A percentile compares a stretch with the other conserved stretches of the same genome.
Conservation (phyloP, 768 basidiomycete genomes). For the Fistulinella prunicolor region DNA sequence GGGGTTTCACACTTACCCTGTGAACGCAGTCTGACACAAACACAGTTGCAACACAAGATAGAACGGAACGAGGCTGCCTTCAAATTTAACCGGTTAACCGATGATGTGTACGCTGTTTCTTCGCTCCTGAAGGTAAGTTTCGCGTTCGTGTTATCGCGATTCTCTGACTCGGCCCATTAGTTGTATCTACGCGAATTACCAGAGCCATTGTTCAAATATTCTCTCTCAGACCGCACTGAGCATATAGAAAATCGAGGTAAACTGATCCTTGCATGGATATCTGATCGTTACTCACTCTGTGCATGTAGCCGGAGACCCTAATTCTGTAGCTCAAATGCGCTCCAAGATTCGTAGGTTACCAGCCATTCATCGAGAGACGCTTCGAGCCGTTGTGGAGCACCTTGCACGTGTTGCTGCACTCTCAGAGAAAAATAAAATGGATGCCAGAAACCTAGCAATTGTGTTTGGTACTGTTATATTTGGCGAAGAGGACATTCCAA, state of each 20-base stretch:
- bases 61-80: slow-evolving; percentile 81
- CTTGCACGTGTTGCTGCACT: slow-evolving; percentile 66
- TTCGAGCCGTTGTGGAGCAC: slow-evolving; percentile 81
- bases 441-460: slow-evolving; percentile 86
- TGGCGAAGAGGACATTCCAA: slow-evolving; percentile 87
- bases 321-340: slow-evolving; percentile 71
- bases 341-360: slow-evolving; percentile 84
- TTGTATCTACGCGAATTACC: slow-evolving; percentile 83
- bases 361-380: slow-evolving; percentile 78
- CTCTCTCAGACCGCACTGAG: slow-evolving; percentile 76
- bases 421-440: slow-evolving; percentile 88
- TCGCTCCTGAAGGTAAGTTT: slow-evolving; percentile 74
- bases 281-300: not conserved
- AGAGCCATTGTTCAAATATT: slow-evolving; percentile 83
- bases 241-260: slow-evolving; percentile 75
- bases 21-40: slow-evolving; percentile 3
- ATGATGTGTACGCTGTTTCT: slow-evolving; percentile 82
- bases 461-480: slow-evolving; percentile 88
- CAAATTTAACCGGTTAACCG: slow-evolving; percentile 62
- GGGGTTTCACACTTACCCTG: slow-evolving; percentile 15
- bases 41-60: slow-evolving; percentile 78
- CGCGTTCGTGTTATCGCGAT: not conserved
- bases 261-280: slow-evolving; percentile 5
- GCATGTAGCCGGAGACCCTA: slow-evolving; percentile 60
- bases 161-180: slow-evolving; percentile 33